Conservation (phyloP, 495 filamentous ascomycete species). For the Amorphotheca resinae region DNA sequence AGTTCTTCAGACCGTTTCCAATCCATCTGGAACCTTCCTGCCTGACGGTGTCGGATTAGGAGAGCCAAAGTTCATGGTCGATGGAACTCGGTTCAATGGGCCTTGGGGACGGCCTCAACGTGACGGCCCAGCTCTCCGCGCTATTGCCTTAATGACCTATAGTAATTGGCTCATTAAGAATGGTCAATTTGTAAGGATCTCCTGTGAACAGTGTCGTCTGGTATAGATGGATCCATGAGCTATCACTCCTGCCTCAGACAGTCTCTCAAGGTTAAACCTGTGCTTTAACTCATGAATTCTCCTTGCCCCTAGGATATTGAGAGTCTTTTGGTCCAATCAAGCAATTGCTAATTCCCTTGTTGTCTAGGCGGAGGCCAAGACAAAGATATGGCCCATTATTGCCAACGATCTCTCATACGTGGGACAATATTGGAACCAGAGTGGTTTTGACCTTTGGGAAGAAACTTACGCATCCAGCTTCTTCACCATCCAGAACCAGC, state of each 20-base stretch:
- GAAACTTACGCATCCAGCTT: slow-evolving; percentile 43
- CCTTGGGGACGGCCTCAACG: slow-evolving; percentile 51
- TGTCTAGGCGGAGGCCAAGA: slow-evolving; percentile 16
- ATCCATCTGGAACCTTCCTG: slow-evolving; percentile 40
- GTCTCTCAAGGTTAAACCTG: no score
- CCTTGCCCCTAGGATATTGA: neutral
- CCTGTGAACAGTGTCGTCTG: no score
- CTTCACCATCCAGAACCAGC: slow-evolving; percentile 47
- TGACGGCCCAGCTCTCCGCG: slow-evolving; percentile 44
- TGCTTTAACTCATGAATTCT: neutral
- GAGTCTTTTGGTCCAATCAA: no score
- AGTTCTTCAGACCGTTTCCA: slow-evolving; percentile 37
- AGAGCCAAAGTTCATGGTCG: slow-evolving; percentile 47
- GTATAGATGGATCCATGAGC: neutral
- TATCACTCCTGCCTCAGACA: no score
- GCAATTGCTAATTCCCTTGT: no score
- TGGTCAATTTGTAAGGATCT: slow-evolving; percentile 12
- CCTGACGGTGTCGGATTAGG: slow-evolving; percentile 38
- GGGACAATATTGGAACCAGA: slow-evolving; percentile 30
- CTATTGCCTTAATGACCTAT: slow-evolving; percentile 34
- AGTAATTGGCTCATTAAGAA: slow-evolving; percentile 24
- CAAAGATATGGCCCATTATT: slow-evolving; percentile 40
- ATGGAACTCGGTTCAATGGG: slow-evolving; percentile 40
- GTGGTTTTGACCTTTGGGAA: slow-evolving; percentile 42
- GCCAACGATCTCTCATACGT: slow-evolving; percentile 42